Evolutionary conservation across 352 stramenopile species (phyloP), one percentile per base, ranked within the genome.

Genomic region (Globisporangium alternatum): DNA sequence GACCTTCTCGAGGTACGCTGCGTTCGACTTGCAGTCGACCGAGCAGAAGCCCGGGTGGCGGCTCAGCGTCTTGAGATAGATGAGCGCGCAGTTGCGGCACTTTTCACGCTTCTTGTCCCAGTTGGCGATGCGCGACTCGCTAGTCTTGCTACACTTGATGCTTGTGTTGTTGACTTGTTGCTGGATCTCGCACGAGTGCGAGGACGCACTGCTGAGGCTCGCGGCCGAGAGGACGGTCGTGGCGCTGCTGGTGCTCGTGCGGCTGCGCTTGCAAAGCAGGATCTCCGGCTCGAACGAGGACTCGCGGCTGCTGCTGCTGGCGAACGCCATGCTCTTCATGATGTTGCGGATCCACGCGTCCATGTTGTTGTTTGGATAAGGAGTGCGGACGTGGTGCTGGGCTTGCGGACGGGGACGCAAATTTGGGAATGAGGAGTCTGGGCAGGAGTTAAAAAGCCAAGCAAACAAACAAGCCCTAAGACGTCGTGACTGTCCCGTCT

Each of bases 1-100:
- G 2, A 95, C 83, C 69, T 93, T 90, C 49, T 86, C 76, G 28
- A 95, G 69, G 73, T 95, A 95, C 2, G 70, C 62, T 53, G 86
- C 88, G 74, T 95, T 95, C 41, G 85, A 93, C 76, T 95, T 93
- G 81, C 87, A 95, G 70, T 95, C 87, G 48, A 95, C 79, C 9
- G 87, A 95, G 77, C 87, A 95, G 61, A 83, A 94, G 72, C 83
- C 83, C 5, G 75, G 56, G 68, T 90, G 78, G 39, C 76, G 73
- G 55, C 83, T 94, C n/a, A 90, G 68, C 37, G 84, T 92, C 73
- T 93, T 93, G 67, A 95, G 76, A 68, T 91, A 95, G 62, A 95
- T 91, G 64, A 85, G 83, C 54, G 82, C 74, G 74, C 87, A 95
- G 75, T 95, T 95, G 61, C 57, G 54, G 75, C 87, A 95, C 71